Base-by-base conservation (phyloP, 345 rosid genomes). In the Linum trigynum region DNA sequence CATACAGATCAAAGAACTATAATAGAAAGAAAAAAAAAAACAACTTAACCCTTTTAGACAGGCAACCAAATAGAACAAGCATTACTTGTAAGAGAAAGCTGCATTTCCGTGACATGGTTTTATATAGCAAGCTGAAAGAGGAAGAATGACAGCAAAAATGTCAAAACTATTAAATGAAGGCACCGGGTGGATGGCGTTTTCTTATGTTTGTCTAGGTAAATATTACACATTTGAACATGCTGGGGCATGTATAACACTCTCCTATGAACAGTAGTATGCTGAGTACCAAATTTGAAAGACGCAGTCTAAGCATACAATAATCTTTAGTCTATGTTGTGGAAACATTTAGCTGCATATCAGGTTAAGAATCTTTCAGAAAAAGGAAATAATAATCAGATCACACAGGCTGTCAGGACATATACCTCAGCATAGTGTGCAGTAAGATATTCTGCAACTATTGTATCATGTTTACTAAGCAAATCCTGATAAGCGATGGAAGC, bases 1-100 rank as follows among this genome's bases (percentile, higher is more conserved):
- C 97, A 60, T 90, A 94, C 8, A 82, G 51, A 55, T 81, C 89
- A 82, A 94, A 94, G 85, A 94, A 94, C 97, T 90, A 91, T 72
- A 83, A 82, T 58, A 81, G 67, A n/a, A 39, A 63, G 39, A 1
- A 1, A 48, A 23, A 48, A 6, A 10, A 10, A 15, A 12, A 48
- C 14, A 9, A 48, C 4, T 9, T 48, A 0, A 48, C 53, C 53
- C 8, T 48, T 9, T 9, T 48, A 48, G 2, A 1, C 53, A 9
- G 9, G 53, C 53, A 48, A 48, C 12, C 3, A 3, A 3, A 10
- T 3, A 48, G 14, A 5, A 48, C 3, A 15, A 48, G 53, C 12
- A 0, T 3, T 10, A 48, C 9, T 48, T 48, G 7, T 48, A 9
- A 48, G 7, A 48, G 9, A 45, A 14, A 48, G 53, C 8, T 12